Evolutionary conservation across 2,329 filamentous ascomycete species (phyloP).

Genomic region (Ascochyta koolunga): DNA sequence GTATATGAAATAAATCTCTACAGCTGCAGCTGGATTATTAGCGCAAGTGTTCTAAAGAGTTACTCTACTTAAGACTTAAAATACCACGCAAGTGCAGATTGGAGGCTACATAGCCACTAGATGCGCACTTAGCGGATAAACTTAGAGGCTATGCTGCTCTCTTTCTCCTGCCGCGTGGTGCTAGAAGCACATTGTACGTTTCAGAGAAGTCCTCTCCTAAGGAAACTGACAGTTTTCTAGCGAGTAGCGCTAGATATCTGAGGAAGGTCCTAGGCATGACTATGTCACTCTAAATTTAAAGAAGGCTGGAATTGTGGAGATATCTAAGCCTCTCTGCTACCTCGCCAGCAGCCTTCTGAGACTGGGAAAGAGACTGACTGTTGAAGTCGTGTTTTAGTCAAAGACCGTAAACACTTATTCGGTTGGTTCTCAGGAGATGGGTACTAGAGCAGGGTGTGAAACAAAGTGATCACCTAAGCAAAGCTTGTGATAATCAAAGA

Average conservation of each 20-base stretch:
- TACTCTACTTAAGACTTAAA: neutral
- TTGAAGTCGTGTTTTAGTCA: too few species aligned
- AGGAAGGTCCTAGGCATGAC: neutral
- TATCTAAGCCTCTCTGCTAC: neutral
- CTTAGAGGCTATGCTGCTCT: neutral
- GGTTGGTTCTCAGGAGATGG: too few species aligned
- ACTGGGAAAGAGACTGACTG: too few species aligned
- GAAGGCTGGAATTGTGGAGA: neutral
- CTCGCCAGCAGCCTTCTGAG: neutral
- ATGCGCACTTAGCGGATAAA: neutral
- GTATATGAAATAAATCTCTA: neutral
- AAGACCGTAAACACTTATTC: too few species aligned
- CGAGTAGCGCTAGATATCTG: neutral
- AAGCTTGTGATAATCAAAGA: too few species aligned
- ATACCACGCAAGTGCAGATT: neutral
- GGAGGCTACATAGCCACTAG: neutral
- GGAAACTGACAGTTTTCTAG: neutral
- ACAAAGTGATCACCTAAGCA: too few species aligned
- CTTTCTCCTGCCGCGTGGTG: neutral
- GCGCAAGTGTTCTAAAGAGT: neutral
- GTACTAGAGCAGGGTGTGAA: too few species aligned
- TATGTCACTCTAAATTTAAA: neutral
- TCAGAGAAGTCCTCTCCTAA: neutral
- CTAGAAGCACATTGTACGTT: neutral
- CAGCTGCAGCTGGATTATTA: neutral